Evolutionary conservation across 495 filamentous ascomycete genomes (phyloP).

Genomic region (Collariella sp.): DNA sequence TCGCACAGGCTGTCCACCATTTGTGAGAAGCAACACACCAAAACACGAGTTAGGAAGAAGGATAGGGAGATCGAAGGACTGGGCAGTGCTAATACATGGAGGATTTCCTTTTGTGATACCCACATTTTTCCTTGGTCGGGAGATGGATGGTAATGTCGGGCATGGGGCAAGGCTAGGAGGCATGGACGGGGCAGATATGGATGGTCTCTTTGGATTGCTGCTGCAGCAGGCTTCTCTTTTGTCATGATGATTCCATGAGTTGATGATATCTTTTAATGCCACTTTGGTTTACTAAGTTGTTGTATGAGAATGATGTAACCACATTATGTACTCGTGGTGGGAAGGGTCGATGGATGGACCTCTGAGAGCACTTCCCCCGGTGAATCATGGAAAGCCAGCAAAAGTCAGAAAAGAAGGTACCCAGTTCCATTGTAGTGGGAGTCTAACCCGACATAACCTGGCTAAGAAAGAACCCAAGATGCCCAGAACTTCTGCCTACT

Average conservation of each 20-base stretch:
- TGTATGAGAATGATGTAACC: no score
- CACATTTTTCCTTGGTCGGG: no score
- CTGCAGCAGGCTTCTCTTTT: neutral
- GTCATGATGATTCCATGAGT: neutral
- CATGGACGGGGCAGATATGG: no score
- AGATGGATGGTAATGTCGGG: no score
- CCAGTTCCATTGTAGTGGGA: neutral
- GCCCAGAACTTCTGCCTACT: neutral
- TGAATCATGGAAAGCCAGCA: no score
- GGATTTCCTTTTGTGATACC: neutral
- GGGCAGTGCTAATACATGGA: neutral
- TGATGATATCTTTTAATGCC: no score
- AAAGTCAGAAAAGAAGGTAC: neutral
- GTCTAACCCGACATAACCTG: neutral
- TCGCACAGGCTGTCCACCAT: conserved; percentile 40
- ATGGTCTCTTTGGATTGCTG: neutral
- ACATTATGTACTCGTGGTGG: no score
- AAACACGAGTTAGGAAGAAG: no score
- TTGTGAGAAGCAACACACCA: conserved; percentile 10
- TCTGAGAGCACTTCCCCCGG: no score
- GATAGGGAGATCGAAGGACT: neutral
- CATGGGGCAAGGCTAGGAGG: no score
- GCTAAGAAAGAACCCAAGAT: neutral
- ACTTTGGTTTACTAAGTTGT: no score
- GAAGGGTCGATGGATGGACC: no score